Base-by-base conservation (phyloP, 1,284 basidiomycete species). In the Cryptococcus sp. region DNA sequence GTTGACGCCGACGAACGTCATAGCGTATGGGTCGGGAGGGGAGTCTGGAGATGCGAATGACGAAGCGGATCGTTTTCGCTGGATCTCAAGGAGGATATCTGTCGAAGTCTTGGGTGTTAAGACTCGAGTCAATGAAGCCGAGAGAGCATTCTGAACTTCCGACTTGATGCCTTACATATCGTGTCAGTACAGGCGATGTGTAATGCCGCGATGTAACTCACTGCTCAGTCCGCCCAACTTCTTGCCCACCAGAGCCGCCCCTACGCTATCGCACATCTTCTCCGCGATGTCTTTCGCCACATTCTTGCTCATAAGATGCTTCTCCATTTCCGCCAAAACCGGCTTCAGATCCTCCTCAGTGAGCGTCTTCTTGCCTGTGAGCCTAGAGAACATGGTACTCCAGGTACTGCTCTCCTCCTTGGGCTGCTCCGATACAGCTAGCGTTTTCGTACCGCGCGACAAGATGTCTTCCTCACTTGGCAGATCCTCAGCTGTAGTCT, bases 1-100 rank as follows among this genome's bases (percentile, higher is more conserved):
- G 74, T 99, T 99, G 52, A 99, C 96, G n/a, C 96, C 96, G 46
- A 99, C 94, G 75, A 99, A 99, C 0, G 93, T 89, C 70, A 99
- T 90, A 62, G 88, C 87, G 78, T 98, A 99, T 0, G 93, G 94
- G 66, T 87, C 82, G 16, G 90, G 86, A 27, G 76, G 78, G 20
- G 73, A 67, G 69, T 75, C 71, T 15, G 78, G 72, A 27, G 85
- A 85, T 1, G 88, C 87, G 40, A 88, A 75, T 3, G 88, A 86
- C 0, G 88, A 86, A 85, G 58, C 88, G 15, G 71, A 59, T 10
- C 75, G 73, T 68, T 84, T 84, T 53, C 82, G 80, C 50, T 82
- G 80, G 54, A 85, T 83, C 45, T 84, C 83, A 44, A 97, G 83
- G 10, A 99, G 81, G 41, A 99, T 84, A 78, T 99, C 96, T 16